These are phyloP conservation scores for Echinosophora koreensis DNA, from an alignment of 306 rosid species.

Conservation along the genomic window DNA sequence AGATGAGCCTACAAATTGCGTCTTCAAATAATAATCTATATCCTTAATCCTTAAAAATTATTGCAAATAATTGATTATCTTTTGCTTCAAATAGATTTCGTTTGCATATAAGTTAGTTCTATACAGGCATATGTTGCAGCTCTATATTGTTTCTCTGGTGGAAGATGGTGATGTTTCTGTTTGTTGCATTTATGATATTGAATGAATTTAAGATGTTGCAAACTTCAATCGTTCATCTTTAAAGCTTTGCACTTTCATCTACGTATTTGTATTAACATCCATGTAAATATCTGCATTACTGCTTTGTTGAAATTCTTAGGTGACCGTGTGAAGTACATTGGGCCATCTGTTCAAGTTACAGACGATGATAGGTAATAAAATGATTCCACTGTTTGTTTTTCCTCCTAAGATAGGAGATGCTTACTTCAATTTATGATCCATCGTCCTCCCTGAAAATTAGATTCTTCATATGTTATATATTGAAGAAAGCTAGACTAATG, in stretches of 20 bases:
- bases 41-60: neutral
- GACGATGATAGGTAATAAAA: constrained; percentile 75
- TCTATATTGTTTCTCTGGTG: neutral
- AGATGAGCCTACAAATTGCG: too few species aligned
- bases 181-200: constrained; percentile 2
- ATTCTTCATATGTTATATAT: constrained; percentile 12
- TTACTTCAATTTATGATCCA: constrained; percentile 22
- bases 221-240: constrained; percentile 11
- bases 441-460: neutral
- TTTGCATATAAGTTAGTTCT: neutral
- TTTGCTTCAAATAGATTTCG: constrained; percentile 3
- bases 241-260: constrained; percentile 18
- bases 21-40: neutral
- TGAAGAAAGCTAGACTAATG: constrained; percentile 19
- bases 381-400: constrained; percentile 25
- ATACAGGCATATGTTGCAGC: neutral
- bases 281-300: constrained; percentile 33
- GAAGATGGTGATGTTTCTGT: constrained; percentile 15
- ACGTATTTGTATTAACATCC: constrained; percentile 24
- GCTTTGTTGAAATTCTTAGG: constrained; percentile 58
- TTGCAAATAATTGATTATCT: constrained; percentile 1
- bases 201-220: neutral
- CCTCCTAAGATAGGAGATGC: constrained; percentile 3
- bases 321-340: constrained; percentile 92
- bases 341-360: constrained; percentile 66